Conservation (phyloP, 805 yeast genomes). For the Teunomyces barrocoloradensis region DNA sequence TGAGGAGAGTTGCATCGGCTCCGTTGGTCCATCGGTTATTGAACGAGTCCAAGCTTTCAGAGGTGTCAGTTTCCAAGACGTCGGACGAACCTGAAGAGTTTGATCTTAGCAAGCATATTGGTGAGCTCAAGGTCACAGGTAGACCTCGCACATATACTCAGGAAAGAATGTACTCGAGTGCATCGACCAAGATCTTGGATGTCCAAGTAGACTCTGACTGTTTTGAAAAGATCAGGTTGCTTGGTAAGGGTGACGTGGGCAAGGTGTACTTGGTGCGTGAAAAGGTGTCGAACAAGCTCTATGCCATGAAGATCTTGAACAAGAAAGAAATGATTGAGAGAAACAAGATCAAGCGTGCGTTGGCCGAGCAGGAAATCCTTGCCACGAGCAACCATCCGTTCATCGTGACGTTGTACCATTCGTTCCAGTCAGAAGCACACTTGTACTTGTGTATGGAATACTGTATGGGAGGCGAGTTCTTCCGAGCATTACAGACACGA, state of each 20-base stretch:
- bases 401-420: conserved; percentile 92
- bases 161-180: conserved; percentile 65
- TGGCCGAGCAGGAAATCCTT: conserved; percentile 95
- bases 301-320: conserved; percentile 88
- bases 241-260: conserved; percentile 98
- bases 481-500: conserved; percentile 91
- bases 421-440: conserved; percentile 91
- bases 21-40: conserved; percentile 55
- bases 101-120: conserved; percentile 42
- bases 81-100: conserved; percentile 31
- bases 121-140: conserved; percentile 36
- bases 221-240: conserved; percentile 82
- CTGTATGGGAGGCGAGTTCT: conserved; percentile 99
- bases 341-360: conserved; percentile 88
- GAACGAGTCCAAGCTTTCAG: conserved; percentile 14
- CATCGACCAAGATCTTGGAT: conserved; percentile 68
- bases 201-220: conserved; percentile 84
- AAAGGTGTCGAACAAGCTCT: conserved; percentile 66
- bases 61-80: background rate
- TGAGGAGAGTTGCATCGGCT: conserved; percentile 82
- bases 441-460: conserved; percentile 96
- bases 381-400: conserved; percentile 97
- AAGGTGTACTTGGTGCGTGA: conserved; percentile 91
- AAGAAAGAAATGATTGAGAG: conserved; percentile 94
- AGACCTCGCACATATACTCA: conserved; percentile 41